Evolutionary conservation across 2,329 filamentous ascomycete species (phyloP), one percentile per base, ranked within the genome.

Genomic region (Setomelanomma holmii): DNA sequence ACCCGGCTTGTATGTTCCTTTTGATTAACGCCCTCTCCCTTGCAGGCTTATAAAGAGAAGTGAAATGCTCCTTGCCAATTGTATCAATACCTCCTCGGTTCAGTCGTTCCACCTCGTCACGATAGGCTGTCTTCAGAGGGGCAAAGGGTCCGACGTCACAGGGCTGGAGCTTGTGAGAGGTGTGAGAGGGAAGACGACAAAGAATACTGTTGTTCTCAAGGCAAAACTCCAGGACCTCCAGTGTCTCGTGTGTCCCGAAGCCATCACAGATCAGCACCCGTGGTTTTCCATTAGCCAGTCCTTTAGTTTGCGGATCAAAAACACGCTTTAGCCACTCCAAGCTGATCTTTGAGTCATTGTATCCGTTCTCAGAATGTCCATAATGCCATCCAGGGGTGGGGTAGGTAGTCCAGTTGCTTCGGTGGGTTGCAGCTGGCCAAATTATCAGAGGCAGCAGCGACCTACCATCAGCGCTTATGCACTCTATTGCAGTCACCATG

Each of bases 261-360:
- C n/a, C n/a, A n/a, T n/a, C n/a, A n/a, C n/a, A n/a, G n/a, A 23
- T 19, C 21, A 24, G 20, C 61, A 43, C 76, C 63, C 69, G 68
- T 53, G 62, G 70, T 54, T 62, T 69, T 5, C 56, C 21, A 30
- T 71, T 62, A 47, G 68, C 71, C 45, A 44, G 45, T 19, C 44
- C 56, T 63, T 60, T 68, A 12, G 69, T 75, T 53, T 70, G 35
- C 17, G 68, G 69, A 59, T 76, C 51, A 55, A 75, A 76, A 4
- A 76, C 56, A 50, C 46, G 60, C 55, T 59, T 68, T 20, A 75
- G 58, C 73, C 61, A 76, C 54, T 75, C 45, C 5, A 74, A 62
- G 57, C 61, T 74, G 30, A 74, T 72, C 20, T 66, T 57, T 11
- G 60, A 70, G 50, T 74, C 50, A 39, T 49, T 58, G 48, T 64